Evolutionary conservation across 345 rosid genomes (phyloP), one percentile per base, ranked within the genome.

Genomic region (Gossypium bickii): DNA sequence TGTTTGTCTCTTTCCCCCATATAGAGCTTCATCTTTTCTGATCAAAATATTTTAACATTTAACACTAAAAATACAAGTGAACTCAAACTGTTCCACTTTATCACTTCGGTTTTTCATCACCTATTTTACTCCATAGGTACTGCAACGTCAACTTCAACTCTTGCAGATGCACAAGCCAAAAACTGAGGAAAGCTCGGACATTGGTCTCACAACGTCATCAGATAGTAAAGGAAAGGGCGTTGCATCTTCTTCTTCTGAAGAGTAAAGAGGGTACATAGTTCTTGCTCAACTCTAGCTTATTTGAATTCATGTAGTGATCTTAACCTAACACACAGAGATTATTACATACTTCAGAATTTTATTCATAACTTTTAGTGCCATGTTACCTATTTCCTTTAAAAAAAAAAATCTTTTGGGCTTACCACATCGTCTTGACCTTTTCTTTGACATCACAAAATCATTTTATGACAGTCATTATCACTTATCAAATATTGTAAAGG

Each of bases 191-290:
- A 74, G 63, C 53, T 3, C 25, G 25, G 80, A 38, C 27, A 13
- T 13, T 34, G 75, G 38, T 48, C 20, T 65, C 4, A 1, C 80
- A 3, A 13, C 67, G 12, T 71, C 86, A 44, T 67, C 77, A 20
- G 86, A 85, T 45, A 16, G 25, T 78, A 80, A 86, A 73, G 89
- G 89, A 47, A 86, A 87, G 78, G 45, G 67, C 27, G 76, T 81
- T 34, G 76, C 69, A 16, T 69, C 84, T 10, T 45, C 81, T 24
- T 47, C 62, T 17, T 72, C n/a, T 44, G 74, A 61, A 69, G 79
- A 77, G 53, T 66, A 60, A 61, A 72, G 78, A 75, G 55, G 52
- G 64, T 75, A 67, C 45, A 67, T 75, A 75, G 64, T 41, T 18
- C 29, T 73, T 22, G 20, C 20, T 17, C n/a, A 18, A 56, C 12